Percentiles rank a stretch among this genome's conserved stretches.
Conservation (phyloP, 169 alveolate species). For the Eimeria tenella region DNA sequence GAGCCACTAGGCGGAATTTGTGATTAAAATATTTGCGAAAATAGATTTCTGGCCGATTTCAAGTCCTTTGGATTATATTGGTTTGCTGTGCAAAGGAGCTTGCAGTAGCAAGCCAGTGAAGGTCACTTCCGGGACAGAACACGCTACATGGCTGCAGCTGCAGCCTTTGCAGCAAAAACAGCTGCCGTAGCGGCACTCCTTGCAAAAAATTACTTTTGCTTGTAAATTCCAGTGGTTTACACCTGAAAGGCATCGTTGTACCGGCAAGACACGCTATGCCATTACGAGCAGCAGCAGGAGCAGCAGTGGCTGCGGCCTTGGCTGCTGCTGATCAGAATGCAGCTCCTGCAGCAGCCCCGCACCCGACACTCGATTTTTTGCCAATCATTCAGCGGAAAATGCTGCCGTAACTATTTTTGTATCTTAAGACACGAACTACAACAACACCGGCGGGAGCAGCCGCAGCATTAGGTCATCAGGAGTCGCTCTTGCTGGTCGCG, state of each 20-base stretch:
- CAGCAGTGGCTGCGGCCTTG: neutral
- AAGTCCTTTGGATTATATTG: neutral
- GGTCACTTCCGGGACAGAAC: neutral
- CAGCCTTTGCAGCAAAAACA: neutral
- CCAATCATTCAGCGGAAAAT: neutral
- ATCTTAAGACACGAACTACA: too few species aligned
- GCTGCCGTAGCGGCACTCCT: neutral
- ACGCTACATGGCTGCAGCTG: slow-evolving; percentile 9
- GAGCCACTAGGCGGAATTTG: neutral
- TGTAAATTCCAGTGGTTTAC: neutral
- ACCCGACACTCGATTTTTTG: neutral
- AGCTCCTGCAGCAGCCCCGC: slow-evolving; percentile 33
- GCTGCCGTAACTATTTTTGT: too few species aligned
- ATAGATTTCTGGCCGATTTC: neutral
- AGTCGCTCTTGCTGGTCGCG: too few species aligned
- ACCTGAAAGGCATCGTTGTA: neutral
- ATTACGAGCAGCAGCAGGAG: neutral
- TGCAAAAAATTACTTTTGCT: neutral
- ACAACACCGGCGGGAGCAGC: too few species aligned
- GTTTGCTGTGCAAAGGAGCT: neutral
- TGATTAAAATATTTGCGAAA: neutral
- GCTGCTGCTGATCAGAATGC: slow-evolving; percentile 30
- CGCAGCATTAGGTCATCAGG: too few species aligned
- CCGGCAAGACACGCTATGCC: neutral
- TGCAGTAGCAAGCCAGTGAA: neutral